phyloP scores from a whole-genome alignment of 2,329 filamentous ascomycete species.

The Claviceps humidiphila region DNA sequence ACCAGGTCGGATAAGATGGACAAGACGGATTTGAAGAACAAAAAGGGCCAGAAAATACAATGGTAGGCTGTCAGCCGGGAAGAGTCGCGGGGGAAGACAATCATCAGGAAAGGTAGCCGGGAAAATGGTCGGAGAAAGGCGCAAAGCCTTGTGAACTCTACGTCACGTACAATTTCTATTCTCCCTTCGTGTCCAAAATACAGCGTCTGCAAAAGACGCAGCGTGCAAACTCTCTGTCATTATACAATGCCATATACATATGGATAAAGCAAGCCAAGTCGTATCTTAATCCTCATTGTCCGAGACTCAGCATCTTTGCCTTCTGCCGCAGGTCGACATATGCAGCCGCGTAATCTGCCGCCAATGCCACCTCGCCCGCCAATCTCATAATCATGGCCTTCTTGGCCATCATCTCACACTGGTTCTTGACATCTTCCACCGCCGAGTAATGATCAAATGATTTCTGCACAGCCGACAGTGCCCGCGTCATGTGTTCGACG shows the following conservation, averaged over 20 bases:
- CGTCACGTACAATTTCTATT: neutral
- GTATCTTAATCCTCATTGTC: neutral
- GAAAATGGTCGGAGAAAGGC: neutral
- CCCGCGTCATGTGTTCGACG: constrained; percentile 44
- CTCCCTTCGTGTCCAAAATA: neutral
- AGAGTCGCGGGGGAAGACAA: neutral
- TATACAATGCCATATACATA: neutral
- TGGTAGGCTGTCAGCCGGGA: constrained; percentile 15
- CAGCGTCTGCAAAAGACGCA: neutral
- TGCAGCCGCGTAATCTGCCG: constrained; percentile 53
- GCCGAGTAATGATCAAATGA: constrained; percentile 51
- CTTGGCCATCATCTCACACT: constrained; percentile 71
- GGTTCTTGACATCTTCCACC: constrained; percentile 51
- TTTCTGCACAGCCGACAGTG: constrained; percentile 46
- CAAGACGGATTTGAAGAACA: constrained; percentile 21
- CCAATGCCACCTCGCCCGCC: constrained; percentile 47
- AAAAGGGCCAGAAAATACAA: constrained; percentile 23
- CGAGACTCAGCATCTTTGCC: constrained; percentile 18
- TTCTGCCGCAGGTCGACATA: constrained; percentile 45
- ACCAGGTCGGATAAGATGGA: constrained; percentile 13
- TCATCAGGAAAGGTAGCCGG: too few relatives aligned
- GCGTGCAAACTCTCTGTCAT: neutral
- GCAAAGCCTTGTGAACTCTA: neutral
- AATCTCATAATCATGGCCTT: constrained; percentile 65
- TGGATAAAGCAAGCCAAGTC: neutral